A percentile compares a stretch with the other conserved stretches of the same genome.
These are phyloP conservation scores for Oligophagozyma castellii DNA, from an alignment of 1,139 yeast genomes.

Conservation along the genomic window DNA sequence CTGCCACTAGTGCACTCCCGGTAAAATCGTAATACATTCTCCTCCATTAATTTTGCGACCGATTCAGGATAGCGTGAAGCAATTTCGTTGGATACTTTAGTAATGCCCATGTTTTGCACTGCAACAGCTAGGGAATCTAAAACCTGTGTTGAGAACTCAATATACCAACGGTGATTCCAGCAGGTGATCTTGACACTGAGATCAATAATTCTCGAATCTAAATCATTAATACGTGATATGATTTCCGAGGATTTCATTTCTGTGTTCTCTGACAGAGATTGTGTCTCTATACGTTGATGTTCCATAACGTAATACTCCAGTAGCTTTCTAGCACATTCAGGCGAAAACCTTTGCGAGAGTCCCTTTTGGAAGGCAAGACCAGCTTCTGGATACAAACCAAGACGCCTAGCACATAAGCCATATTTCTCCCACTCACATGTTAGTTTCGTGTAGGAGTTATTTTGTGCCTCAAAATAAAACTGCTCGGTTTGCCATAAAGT, in stretches of 20 bases:
- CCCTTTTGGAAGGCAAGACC: slow-evolving; percentile 69
- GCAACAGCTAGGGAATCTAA: slow-evolving; percentile 42
- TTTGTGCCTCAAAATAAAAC: slow-evolving; percentile 73
- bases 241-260: slow-evolving; percentile 24
- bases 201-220: slow-evolving; percentile 54
- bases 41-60: slow-evolving; percentile 24
- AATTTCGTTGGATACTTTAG: slow-evolving; percentile 64
- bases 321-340: slow-evolving; percentile 65
- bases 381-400: slow-evolving; percentile 78
- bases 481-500: slow-evolving; percentile 93
- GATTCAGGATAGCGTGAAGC: slow-evolving; percentile 50
- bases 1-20: slow-evolving; percentile 17
- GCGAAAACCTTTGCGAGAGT: slow-evolving; percentile 62
- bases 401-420: slow-evolving; percentile 73
- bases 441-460: slow-evolving; percentile 59
- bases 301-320: slow-evolving; percentile 45
- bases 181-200: slow-evolving; percentile 64
- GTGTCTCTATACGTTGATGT: slow-evolving; percentile 18
- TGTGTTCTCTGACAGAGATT: slow-evolving; percentile 11
- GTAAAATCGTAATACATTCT: slow-evolving; percentile 21
- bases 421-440: slow-evolving; percentile 91
- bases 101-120: slow-evolving; percentile 63
- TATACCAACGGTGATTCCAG: slow-evolving; percentile 97
- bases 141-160: slow-evolving; percentile 68
- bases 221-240: slow-evolving; percentile 32